These are phyloP conservation scores for Talaromyces funiculosus DNA, from an alignment of 2,329 filamentous ascomycete genomes.

Conservation along the genomic window DNA sequence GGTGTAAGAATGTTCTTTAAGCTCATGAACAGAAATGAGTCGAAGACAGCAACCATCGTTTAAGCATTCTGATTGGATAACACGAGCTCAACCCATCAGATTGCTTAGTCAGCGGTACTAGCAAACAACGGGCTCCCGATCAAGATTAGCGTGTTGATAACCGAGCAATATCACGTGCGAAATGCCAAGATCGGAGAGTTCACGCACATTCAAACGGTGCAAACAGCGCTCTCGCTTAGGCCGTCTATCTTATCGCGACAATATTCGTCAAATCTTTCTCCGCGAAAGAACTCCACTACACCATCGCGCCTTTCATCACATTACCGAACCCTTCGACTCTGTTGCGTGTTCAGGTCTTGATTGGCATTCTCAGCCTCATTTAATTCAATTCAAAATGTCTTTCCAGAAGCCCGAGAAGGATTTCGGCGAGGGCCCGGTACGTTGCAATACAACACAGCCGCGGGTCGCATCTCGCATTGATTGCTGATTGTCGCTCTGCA, in stretches of 20 bases:
- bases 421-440: conserved; percentile 77
- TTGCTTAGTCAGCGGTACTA: conserved; percentile 13
- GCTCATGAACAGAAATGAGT: background rate
- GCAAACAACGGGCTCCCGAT: conserved; percentile 13
- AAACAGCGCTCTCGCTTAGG: background rate
- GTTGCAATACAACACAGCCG: conserved; percentile 30
- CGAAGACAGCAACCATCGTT: background rate
- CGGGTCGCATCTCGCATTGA: background rate
- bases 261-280: background rate
- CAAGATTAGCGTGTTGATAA: conserved; percentile 25
- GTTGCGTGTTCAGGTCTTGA: conserved; percentile 71
- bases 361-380: conserved; percentile 42
- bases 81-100: background rate
- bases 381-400: conserved; percentile 61
- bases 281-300: background rate
- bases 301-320: conserved; percentile 59
- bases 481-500: conserved; percentile 28
- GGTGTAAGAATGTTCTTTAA: background rate
- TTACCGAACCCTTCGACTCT: conserved; percentile 59
- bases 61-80: conserved; percentile 2
- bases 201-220: conserved; percentile 11
- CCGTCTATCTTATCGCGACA: background rate
- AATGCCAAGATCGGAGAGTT: conserved; percentile 18
- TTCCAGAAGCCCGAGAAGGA: conserved; percentile 95
- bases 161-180: conserved; percentile 10